Percentiles rank a stretch among this genome's conserved stretches.
phyloP scores from a whole-genome alignment of 2,329 filamentous ascomycete genomes.

The Hypoxylon sp. region DNA sequence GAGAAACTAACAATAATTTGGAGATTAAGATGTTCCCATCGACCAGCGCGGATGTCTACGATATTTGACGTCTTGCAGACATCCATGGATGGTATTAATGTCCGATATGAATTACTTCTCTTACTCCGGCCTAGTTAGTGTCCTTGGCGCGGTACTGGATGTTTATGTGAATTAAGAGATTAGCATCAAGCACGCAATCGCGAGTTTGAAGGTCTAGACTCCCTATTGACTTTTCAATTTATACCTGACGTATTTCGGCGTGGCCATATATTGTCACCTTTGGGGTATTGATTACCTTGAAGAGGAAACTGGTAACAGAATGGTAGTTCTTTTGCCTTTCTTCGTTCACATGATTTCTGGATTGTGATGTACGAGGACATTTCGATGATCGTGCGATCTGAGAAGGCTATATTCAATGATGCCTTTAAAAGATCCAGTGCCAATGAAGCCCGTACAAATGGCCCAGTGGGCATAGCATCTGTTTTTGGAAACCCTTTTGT shows the following conservation, averaged over 20 bases:
- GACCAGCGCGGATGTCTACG: constrained; percentile 9
- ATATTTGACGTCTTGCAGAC: neutral
- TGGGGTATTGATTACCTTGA: neutral
- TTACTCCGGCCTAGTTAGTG: neutral
- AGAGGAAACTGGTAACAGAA: neutral
- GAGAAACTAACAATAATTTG: neutral
- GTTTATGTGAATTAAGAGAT: neutral
- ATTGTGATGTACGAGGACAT: neutral
- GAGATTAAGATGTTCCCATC: constrained; percentile 27
- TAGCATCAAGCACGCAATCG: constrained; percentile 26
- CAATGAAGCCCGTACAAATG: too few relatives aligned
- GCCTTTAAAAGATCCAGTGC: neutral
- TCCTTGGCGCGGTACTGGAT: neutral
- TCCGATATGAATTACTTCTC: neutral
- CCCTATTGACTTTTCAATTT: neutral
- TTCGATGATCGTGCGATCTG: neutral
- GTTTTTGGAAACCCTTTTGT: too few relatives aligned
- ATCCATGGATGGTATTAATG: neutral
- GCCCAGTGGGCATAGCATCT: neutral
- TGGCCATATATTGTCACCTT: neutral
- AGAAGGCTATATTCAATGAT: neutral
- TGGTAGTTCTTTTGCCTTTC: neutral
- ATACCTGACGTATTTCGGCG: neutral
- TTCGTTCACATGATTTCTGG: neutral
- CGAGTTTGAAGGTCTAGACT: constrained; percentile 3